Base-by-base conservation (phyloP, 371 early-diverging fungal species). In the Circinella umbellata region DNA sequence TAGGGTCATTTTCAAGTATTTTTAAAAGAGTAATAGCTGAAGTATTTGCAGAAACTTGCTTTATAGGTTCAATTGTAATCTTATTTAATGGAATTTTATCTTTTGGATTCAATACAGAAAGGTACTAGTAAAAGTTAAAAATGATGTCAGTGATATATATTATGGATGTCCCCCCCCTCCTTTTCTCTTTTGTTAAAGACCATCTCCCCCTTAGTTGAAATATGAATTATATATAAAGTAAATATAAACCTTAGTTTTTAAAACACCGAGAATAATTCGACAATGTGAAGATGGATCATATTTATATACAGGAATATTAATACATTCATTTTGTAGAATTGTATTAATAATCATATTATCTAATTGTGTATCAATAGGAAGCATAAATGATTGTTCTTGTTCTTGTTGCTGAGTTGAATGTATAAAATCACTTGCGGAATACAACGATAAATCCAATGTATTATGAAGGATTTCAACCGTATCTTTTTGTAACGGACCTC, bases 251-350 rank as follows among this genome's bases (percentile, higher is more conserved):
- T 94, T 93, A 27, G 90, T 92, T 15, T 92, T 69, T 3, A 93
- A 71, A 20, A 91, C 88, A 36, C 93, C 93, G 15, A 91, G 79
- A 34, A 92, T 78, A 61, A 87, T 54, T 54, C 54, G 65, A 3
- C 38, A 35, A 47, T 57, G 55, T 62, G 61, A 27, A 46, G 39
- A 36, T 27, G 10, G 48, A 13, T 51, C 54, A 46, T 66, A n/a
- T 20, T 37, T 60, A 36, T 67, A 67, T n/a, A 67, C 48, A 1
- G 92, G 92, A 5, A 93, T 83, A 5, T 90, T 76, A 48, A 87
- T 84, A 76, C 91, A 90, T 4, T 93, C 93, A 10, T 83, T 85
- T 13, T 75, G 68, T 15, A 90, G 66, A 63, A 93, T 84, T 80
- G 75, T 73, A 5, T 80, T 70, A 73, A 91, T 68, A 37, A 81